Evolutionary conservation across 768 basidiomycete genomes (phyloP).

Genomic region (Erythrobasidium yunnanense): DNA sequence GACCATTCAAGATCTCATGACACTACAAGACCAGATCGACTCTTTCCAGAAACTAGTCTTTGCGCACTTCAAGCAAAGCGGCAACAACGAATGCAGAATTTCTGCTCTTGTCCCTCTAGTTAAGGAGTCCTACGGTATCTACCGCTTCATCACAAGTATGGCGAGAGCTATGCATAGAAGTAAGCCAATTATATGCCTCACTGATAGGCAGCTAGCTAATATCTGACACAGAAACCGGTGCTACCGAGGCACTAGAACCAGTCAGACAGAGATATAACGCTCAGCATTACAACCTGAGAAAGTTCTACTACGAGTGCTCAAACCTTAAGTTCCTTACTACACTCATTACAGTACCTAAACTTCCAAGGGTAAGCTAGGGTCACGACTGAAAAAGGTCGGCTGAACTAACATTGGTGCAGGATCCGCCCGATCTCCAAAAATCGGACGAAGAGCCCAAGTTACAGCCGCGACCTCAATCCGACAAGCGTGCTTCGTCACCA

Average conservation of each 20-base stretch:
- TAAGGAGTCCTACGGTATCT: conserved; percentile 98
- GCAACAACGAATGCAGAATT: conserved; percentile 95
- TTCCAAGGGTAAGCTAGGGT: background rate
- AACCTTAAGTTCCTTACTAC: conserved; percentile 96
- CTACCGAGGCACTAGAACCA: conserved; percentile 77
- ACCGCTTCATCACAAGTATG: conserved; percentile 98
- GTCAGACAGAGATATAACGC: conserved; percentile 73
- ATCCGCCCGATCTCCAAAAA: conserved; percentile 89
- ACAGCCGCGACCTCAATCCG: conserved; percentile 62
- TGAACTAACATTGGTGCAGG: conserved; percentile 47
- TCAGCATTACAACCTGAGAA: conserved; percentile 84
- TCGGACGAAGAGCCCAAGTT: conserved; percentile 70
- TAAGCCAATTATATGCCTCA: conserved; percentile 46
- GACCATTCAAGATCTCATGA: conserved; percentile 95
- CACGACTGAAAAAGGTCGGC: background rate
- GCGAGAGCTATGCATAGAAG: conserved; percentile 89
- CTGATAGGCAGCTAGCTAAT: background rate
- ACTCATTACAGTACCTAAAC: conserved; percentile 78
- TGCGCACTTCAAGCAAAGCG: conserved; percentile 76
- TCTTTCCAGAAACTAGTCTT: conserved; percentile 97
- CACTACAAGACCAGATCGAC: conserved; percentile 94
- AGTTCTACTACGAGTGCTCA: conserved; percentile 98
- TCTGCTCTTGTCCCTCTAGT: conserved; percentile 90
- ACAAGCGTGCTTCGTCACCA: conserved; percentile 55
- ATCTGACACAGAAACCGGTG: conserved; percentile 63